Base-by-base conservation (phyloP, 352 stramenopile genomes). In the Thalassiosira ordinaria region DNA sequence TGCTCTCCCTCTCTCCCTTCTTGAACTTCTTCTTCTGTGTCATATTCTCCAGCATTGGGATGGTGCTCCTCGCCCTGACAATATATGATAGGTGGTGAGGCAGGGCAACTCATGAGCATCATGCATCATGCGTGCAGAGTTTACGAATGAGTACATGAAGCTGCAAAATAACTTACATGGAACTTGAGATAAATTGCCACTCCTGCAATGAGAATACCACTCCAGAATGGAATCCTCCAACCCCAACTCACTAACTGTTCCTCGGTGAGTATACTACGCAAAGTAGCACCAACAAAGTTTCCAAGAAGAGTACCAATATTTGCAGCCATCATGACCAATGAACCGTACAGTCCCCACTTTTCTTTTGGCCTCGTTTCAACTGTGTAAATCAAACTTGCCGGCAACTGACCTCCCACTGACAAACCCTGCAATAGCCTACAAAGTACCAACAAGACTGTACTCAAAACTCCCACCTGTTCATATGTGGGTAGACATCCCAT, bases 181-280 rank as follows among this genome's bases (percentile, higher is more conserved):
- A 67, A n/a, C 20, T 60, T 39, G 2, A 88, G 33, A 66, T 80
- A 85, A 9, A 79, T 53, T 52, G 74, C 71, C 0, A 80, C 73
- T 55, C 76, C 57, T 1, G 46, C 59, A 39, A 91, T 85, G 0
- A 92, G 29, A 26, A 92, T 84, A 14, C 87, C 85, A 37, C 71
- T 84, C 24, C 90, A 78, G 39, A 94, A 94, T 14, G 89, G 86
- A 20, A 93, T 61, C 22, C 89, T 44, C 89, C 89, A 94, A 14
- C 87, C 89, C 80, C 84, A 94, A 16, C 8, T 4, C 7, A 78
- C 4, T 0, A 91, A 33, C 55, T 89, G 59, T 55, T 89, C 68
- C 14, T 89, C 69, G 1, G 82, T 89, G 2, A 91, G 66, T 1
- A 79, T 13, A 33, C 51, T 39, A n/a, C 88, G 68, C 41, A 93